Evolutionary conservation across 345 rosid species (phyloP).

Genomic region (Citrus maxima): DNA sequence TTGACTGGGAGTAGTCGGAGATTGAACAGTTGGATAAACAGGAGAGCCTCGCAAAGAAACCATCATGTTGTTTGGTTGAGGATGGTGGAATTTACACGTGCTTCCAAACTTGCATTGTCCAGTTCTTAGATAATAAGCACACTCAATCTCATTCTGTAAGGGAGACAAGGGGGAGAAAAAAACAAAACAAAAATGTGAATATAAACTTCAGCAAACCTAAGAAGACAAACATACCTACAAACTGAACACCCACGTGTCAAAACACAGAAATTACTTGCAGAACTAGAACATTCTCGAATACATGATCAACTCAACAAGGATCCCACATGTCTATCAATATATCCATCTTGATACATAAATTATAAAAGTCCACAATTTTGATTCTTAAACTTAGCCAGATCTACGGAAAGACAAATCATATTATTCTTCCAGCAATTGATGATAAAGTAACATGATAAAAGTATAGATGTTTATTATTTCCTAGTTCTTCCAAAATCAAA

Average conservation of each 20-base stretch:
- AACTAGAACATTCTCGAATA: neutral
- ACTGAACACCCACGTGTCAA: neutral
- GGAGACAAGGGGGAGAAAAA: slow-evolving; percentile 1
- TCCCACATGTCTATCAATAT: neutral
- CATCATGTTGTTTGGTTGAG: slow-evolving; percentile 84
- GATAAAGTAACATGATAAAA: neutral
- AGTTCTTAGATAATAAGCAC: slow-evolving; percentile 90
- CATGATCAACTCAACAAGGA: neutral
- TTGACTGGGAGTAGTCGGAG: slow-evolving; percentile 74
- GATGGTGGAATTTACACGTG: slow-evolving; percentile 97
- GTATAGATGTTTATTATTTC: neutral
- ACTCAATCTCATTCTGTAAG: slow-evolving; percentile 81
- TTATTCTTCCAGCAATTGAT: neutral
- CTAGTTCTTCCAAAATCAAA: neutral
- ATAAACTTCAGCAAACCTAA: neutral
- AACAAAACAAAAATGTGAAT: neutral
- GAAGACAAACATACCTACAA: neutral
- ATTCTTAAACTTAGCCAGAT: neutral
- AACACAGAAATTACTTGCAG: neutral
- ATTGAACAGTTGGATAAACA: slow-evolving; percentile 63
- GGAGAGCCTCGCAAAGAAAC: slow-evolving; percentile 71
- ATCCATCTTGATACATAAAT: neutral
- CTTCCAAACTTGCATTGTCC: slow-evolving; percentile 95
- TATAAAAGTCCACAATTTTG: neutral
- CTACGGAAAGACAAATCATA: neutral